Evolutionary conservation across 2,329 filamentous ascomycete genomes (phyloP).

Genomic region (Aureobasidium sp.): DNA sequence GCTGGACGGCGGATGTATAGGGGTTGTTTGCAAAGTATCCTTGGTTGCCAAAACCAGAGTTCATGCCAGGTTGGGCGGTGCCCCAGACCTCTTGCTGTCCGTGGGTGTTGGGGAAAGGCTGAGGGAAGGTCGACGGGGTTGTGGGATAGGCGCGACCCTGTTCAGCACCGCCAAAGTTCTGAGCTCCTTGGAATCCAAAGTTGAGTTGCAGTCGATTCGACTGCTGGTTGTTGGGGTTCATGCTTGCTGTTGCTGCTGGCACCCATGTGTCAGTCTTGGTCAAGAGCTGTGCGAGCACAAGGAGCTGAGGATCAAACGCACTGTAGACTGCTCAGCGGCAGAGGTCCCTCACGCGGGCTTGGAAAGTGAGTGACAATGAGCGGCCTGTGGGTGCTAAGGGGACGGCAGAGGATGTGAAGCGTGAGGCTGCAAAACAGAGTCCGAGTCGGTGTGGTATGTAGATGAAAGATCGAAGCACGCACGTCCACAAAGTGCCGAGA

Average conservation of each 20-base stretch:
- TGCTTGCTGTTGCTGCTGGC: background rate
- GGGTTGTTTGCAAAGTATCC: slow-evolving; percentile 48
- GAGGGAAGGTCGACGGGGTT: slow-evolving; percentile 91
- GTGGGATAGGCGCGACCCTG: slow-evolving; percentile 48
- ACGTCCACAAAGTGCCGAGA: background rate
- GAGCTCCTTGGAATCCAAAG: slow-evolving; percentile 37
- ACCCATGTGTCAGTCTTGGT: background rate
- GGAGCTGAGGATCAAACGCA: background rate
- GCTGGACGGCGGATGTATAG: slow-evolving; percentile 33
- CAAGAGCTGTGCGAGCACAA: too few species aligned
- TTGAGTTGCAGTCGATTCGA: slow-evolving; percentile 46
- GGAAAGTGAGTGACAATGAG: too few species aligned
- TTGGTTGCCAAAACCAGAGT: slow-evolving; percentile 35
- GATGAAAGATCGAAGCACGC: background rate
- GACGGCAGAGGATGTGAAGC: background rate
- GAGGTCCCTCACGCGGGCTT: background rate
- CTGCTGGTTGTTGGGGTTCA: slow-evolving; percentile 18
- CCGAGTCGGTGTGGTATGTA: slow-evolving; percentile 10
- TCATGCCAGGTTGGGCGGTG: slow-evolving; percentile 33
- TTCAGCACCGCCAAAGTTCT: slow-evolving; percentile 37
- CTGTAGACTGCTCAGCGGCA: slow-evolving; percentile 10
- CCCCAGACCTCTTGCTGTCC: slow-evolving; percentile 57
- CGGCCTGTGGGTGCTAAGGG: background rate
- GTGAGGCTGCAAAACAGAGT: background rate
- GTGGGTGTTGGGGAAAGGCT: slow-evolving; percentile 61